Conservation (phyloP, 2,329 filamentous ascomycete species). For the Waltergamsia citrina region DNA sequence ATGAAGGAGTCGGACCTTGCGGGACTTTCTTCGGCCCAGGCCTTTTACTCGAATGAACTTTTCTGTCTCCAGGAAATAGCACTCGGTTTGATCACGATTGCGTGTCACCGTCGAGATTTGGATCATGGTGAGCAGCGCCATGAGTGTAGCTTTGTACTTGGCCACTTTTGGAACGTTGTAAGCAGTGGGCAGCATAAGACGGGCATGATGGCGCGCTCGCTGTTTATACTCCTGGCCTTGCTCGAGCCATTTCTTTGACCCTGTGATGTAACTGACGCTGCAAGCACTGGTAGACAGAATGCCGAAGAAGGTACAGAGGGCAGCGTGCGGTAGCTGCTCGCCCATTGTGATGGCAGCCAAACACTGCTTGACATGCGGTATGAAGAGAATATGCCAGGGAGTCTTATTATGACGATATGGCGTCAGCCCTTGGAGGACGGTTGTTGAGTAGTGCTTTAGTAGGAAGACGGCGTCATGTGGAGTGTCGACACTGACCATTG, state of each 20-base stretch:
- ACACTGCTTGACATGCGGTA: conserved; percentile 23
- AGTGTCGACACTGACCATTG: too few relatives aligned
- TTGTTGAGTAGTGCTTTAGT: conserved; percentile 24
- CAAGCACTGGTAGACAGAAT: conserved; percentile 27
- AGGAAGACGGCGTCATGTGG: conserved; percentile 23
- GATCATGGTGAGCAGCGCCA: conserved; percentile 28
- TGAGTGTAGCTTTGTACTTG: conserved; percentile 30
- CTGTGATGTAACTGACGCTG: conserved; percentile 18
- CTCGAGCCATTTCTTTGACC: conserved; percentile 18
- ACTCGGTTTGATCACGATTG: conserved; percentile 20
- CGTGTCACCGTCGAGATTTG: conserved; percentile 23
- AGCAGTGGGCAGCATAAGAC: conserved; percentile 18
- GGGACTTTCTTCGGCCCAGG: conserved; percentile 23
- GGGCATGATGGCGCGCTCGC: conserved; percentile 16
- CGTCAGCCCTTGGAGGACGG: conserved; percentile 22
- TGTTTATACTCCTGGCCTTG: conserved; percentile 16
- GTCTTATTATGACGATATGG: conserved; percentile 26
- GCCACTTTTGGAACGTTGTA: conserved; percentile 19
- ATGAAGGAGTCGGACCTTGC: conserved; percentile 28
- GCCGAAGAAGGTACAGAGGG: conserved; percentile 23
- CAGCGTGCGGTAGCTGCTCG: conserved; percentile 21
- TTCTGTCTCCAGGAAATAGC: conserved; percentile 27
- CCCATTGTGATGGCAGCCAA: conserved; percentile 24
- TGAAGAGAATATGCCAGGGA: conserved; percentile 27
- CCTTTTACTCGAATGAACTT: conserved; percentile 26